Conservation (phyloP, 225 moss, liverwort and hornwort species). For the Physcomitrium patens region DNA sequence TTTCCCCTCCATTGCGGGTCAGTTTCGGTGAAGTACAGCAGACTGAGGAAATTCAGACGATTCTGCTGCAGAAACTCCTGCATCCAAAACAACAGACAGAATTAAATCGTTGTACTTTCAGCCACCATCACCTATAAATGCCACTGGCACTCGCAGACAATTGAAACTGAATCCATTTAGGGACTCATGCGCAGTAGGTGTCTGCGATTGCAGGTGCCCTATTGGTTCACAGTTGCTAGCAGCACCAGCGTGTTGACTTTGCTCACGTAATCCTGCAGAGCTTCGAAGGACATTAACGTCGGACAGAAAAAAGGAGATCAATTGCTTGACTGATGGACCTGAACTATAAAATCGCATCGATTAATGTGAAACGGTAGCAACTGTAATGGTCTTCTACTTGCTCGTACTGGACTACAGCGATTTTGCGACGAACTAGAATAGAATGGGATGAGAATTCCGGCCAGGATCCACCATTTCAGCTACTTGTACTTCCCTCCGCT, state of each 20-base stretch:
- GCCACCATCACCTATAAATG: slow-evolving; percentile 42
- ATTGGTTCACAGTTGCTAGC: slow-evolving; percentile 68
- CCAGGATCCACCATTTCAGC: slow-evolving; percentile 61
- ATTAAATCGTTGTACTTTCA: slow-evolving; percentile 40
- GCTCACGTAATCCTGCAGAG: slow-evolving; percentile 45
- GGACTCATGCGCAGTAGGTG: slow-evolving; percentile 74
- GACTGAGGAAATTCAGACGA: slow-evolving; percentile 40
- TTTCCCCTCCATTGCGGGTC: slow-evolving; percentile 51
- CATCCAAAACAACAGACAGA: slow-evolving; percentile 41
- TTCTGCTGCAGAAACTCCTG: slow-evolving; percentile 39
- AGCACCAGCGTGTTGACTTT: slow-evolving; percentile 69
- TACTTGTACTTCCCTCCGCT: slow-evolving; percentile 50
- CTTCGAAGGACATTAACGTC: neutral
- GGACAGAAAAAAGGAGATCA: neutral
- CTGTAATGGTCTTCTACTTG: slow-evolving; percentile 34
- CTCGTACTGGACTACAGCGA: slow-evolving; percentile 44
- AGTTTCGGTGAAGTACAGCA: slow-evolving; percentile 34
- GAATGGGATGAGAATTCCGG: slow-evolving; percentile 59
- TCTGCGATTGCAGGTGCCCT: slow-evolving; percentile 77
- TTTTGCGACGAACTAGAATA: slow-evolving; percentile 68
- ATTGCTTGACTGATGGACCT: neutral
- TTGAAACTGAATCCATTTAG: slow-evolving; percentile 71
- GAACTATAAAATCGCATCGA: neutral
- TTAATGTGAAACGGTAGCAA: neutral
- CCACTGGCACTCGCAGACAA: slow-evolving; percentile 51